Evolutionary conservation across 768 basidiomycete species (phyloP).

Genomic region (Naganishia randhawae): DNA sequence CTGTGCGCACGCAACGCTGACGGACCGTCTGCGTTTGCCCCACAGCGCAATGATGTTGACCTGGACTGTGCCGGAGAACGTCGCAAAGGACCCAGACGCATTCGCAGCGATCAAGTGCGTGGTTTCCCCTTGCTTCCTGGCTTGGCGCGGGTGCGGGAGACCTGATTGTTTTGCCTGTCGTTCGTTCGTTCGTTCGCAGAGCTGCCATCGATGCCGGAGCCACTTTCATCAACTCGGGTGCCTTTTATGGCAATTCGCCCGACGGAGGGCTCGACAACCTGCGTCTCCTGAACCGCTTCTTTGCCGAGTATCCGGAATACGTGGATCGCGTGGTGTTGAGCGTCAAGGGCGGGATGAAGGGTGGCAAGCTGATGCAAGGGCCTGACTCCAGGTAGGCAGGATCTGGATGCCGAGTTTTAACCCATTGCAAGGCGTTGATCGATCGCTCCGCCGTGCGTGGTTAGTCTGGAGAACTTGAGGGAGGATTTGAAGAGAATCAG

Average conservation of each 20-base stretch:
- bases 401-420: neutral
- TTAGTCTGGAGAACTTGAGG: conserved; percentile 53
- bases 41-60: conserved; percentile 63
- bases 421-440: too few species aligned
- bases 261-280: conserved; percentile 54
- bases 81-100: conserved; percentile 57
- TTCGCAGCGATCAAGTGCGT: conserved; percentile 63
- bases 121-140: too few species aligned
- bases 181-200: too few species aligned
- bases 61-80: conserved; percentile 54
- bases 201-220: conserved; percentile 48
- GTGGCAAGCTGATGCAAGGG: conserved; percentile 25
- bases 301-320: conserved; percentile 53
- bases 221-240: conserved; percentile 52
- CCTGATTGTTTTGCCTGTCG: neutral
- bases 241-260: conserved; percentile 59
- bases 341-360: conserved; percentile 54
- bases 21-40: neutral
- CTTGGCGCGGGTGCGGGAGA: too few species aligned
- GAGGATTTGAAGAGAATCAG: conserved; percentile 57
- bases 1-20: neutral
- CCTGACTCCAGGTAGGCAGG: conserved; percentile 27
- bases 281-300: conserved; percentile 57
- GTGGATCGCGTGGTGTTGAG: conserved; percentile 56
- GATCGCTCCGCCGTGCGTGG: neutral